Base-by-base conservation (phyloP, 2,329 filamentous ascomycete genomes). In the Lachnellula hyalina region DNA sequence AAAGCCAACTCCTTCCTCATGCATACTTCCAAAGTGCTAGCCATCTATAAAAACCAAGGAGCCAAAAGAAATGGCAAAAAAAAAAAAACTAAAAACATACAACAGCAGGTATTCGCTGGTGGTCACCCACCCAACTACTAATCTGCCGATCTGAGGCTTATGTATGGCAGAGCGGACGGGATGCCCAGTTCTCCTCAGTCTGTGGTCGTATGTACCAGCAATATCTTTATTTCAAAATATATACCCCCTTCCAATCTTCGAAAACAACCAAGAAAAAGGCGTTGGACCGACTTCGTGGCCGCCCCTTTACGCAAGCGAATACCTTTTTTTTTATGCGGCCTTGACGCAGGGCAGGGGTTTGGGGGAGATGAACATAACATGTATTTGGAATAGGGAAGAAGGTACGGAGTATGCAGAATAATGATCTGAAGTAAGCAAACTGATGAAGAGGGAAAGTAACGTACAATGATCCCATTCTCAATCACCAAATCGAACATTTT, bases 401-500 rank as follows among this genome's bases (percentile, higher is more conserved):
- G 25, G 6, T 28, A 28, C 5, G 2, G 7, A 8, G 25, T 28
- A 28, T 28, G 6, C 25, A 28, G 25, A 8, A 9, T 7, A 9
- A 9, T 28, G 8, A 28, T 8, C 8, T 28, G 9, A 28, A 15
- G 36, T 40, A n/a, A n/a, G n/a, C n/a, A n/a, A n/a, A n/a, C n/a
- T n/a, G n/a, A n/a, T n/a, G n/a, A n/a, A 5, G 17, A 44, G 53
- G 51, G 25, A 14, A 25, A 46, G 36, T 25, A 12, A 61, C 60
- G 51, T 64, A 75, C 73, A 55, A 76, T 70, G 5, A 70, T 70
- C 9, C 72, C 72, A 61, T 75, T 75, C 52, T 65, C 71, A 35
- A 75, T 62, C 40, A 76, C 65, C 28, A 72, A 64, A 61, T 75
- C 74, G 55, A 76, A 67, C 55, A 44, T 44, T 21, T 44, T 44